phyloP scores from a whole-genome alignment of 805 yeast genomes.

The Sugiyamaella chiloensis region DNA sequence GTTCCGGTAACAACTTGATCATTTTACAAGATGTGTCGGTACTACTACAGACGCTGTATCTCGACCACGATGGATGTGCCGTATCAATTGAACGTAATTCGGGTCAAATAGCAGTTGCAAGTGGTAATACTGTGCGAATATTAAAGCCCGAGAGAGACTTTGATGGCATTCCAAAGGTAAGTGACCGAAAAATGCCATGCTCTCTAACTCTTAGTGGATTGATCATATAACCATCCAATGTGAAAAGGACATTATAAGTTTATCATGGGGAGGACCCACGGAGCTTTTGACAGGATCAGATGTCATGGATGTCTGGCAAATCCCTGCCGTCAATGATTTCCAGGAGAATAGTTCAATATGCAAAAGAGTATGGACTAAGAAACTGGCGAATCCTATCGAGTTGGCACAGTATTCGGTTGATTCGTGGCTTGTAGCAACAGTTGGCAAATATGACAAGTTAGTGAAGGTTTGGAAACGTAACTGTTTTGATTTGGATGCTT shows the following conservation, averaged over 20 bases:
- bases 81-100: slow-evolving; percentile 59
- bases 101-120: slow-evolving; percentile 44
- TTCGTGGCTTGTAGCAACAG: slow-evolving; percentile 61
- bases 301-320: slow-evolving; percentile 52
- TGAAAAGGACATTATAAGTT: slow-evolving; percentile 39
- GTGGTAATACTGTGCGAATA: slow-evolving; percentile 22
- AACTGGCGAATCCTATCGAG: slow-evolving; percentile 61
- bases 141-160: slow-evolving; percentile 25
- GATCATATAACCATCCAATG: slow-evolving; percentile 14
- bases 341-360: background rate
- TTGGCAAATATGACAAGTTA: slow-evolving; percentile 58
- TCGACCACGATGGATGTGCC: slow-evolving; percentile 61
- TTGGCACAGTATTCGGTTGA: slow-evolving; percentile 61
- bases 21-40: slow-evolving; percentile 50
- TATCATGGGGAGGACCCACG: slow-evolving; percentile 53
- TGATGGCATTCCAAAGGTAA: slow-evolving; percentile 15
- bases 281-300: slow-evolving; percentile 65
- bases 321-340: slow-evolving; percentile 20
- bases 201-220: background rate
- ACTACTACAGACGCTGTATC: slow-evolving; percentile 72
- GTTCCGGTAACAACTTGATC: slow-evolving; percentile 85
- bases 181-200: too few relatives aligned
- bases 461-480: slow-evolving; percentile 78
- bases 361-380: slow-evolving; percentile 41
- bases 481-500: slow-evolving; percentile 60